phyloP scores from a whole-genome alignment of 2,329 filamentous ascomycete species.

The Diaporthe capsici region DNA sequence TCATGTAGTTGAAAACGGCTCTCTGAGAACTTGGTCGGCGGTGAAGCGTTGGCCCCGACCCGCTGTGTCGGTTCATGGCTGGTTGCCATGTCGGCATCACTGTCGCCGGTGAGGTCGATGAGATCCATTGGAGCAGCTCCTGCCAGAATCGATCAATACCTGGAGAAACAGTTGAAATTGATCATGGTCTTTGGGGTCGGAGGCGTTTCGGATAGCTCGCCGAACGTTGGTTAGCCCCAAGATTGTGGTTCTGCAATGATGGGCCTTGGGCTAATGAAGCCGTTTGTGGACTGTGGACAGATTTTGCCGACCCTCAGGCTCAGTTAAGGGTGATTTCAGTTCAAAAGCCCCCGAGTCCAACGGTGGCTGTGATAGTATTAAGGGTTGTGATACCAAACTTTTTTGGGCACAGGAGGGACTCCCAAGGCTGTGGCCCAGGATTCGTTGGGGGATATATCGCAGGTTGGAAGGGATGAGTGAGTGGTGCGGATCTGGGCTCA shows the following conservation, averaged over 20 bases:
- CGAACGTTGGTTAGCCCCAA: neutral
- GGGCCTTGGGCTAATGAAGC: neutral
- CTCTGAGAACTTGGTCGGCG: slow-evolving; percentile 27
- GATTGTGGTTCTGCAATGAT: neutral
- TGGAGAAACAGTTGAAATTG: neutral
- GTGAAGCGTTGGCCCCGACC: slow-evolving; percentile 21
- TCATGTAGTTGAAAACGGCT: slow-evolving; percentile 39
- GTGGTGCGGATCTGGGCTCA: neutral
- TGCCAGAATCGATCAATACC: neutral
- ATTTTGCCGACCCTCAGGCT: neutral
- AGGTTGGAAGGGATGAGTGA: neutral
- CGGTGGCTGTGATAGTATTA: neutral
- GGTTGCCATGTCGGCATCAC: slow-evolving; percentile 31
- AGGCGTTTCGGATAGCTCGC: neutral
- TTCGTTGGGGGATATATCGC: neutral
- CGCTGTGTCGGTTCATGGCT: neutral
- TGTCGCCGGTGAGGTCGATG: slow-evolving; percentile 37
- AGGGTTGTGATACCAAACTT: neutral
- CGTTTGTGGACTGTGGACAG: neutral
- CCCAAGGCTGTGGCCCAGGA: neutral
- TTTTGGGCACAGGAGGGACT: neutral
- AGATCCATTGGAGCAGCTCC: slow-evolving; percentile 25
- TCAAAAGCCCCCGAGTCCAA: neutral
- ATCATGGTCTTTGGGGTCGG: neutral
- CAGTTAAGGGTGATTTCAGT: neutral